Evolutionary conservation across 1,284 basidiomycete genomes (phyloP), one percentile per base, ranked within the genome.

Genomic region (Ceratobasidium sp.): DNA sequence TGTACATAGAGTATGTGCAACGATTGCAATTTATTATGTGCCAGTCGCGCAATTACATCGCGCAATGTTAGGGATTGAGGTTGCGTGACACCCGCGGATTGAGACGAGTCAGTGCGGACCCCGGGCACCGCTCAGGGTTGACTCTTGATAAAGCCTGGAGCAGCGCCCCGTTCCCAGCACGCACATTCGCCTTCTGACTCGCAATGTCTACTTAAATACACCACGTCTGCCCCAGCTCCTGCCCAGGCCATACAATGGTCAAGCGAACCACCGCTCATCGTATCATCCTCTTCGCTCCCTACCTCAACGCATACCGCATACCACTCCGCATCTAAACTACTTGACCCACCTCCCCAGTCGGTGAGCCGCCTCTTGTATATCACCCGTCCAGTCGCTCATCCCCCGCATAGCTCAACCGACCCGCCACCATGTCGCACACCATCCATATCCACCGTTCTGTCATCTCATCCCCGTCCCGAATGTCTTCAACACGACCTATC

Each of bases 401-500:
- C 49, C 54, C 23, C 35, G 44, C 38, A 38, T 62, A 49, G 55
- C 75, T 72, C 75, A 72, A 72, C 73, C 73, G 47, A 72, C 70
- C n/a, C 59, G 67, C 67, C 71, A 70, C 58, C 72, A 74, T 73
- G 67, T 71, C 59, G 50, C 74, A 72, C 49, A 67, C 63, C 44
- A 63, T 58, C 62, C 58, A 54, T 55, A 71, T 72, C 61, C 62
- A 69, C 73, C 74, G 72, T 63, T 74, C 72, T 35, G 71, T 73
- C 41, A 73, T 76, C 71, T 73, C 75, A 30, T 58, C 70, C 49
- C 73, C 75, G 23, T 76, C 73, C 58, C 44, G 71, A 14, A 76
- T 76, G 74, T 74, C 72, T 70, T 71, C 57, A 74, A 54, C 63
- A 55, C 32, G 38, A 55, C 38, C 63, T 23, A 73, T 59, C 38